Evolutionary conservation across 73 alveolate species (phyloP), one percentile per base, ranked within the genome.

Genomic region (Tetrahymena thermophila): DNA sequence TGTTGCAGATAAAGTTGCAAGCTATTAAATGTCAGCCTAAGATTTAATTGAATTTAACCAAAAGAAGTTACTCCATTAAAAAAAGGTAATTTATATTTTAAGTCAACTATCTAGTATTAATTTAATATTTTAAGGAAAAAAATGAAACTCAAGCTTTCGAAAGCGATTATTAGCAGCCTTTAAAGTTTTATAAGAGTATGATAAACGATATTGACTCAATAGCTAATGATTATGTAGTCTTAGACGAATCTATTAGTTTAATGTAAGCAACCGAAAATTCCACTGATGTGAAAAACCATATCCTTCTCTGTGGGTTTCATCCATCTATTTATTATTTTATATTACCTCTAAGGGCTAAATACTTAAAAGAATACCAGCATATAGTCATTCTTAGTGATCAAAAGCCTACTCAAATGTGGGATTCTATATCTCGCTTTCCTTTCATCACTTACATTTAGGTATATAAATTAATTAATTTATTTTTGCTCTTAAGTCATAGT

Each of bases 271-370:
- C 98, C 17, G 96, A 83, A 19, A 95, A 98, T 85, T 96, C 97
- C 94, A 98, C 97, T 35, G 97, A 96, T 85, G 95, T 97, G 34
- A 97, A 96, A 40, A 97, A 99, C 94, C 99, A 98, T 94, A 99
- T 99, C 85, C 98, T 99, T 84, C 99, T 99, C 40, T 98, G 99
- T 94, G 99, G 99, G 10, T 98, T 98, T 19, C 99, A 99, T 97
- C 98, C 99, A 28, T 97, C 99, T 5, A 97, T 99, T 44, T 97
- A 99, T 95, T 96, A 98, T 95, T 99, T 98, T 95, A 96, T 99
- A 71, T 93, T 99, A 84, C 99, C 99, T 44, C 94, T 99, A 37
- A 97, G 99, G 93, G 99, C 99, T 11, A 98, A 97, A 94, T 98
- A 98, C 95, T 96, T 99, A 84, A 99, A 98, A 95, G 97, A 98